Evolutionary conservation across 2,329 filamentous ascomycete genomes (phyloP), one percentile per base, ranked within the genome.

Genomic region (Paraphoma sp.): DNA sequence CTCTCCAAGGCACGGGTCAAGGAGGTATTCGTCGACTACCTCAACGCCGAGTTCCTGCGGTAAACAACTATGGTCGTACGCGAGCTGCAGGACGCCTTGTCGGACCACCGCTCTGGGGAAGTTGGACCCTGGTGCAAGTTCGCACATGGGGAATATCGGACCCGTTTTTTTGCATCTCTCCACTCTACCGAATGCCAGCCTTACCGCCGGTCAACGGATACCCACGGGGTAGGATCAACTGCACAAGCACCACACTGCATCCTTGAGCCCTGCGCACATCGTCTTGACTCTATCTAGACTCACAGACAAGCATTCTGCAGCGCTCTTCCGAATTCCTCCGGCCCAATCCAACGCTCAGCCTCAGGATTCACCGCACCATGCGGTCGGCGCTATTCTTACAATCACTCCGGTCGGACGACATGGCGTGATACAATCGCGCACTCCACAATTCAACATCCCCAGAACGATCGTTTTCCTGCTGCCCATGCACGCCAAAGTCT

Each of bases 11-110:
- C 69, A 12, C 62, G 75, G 38, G 70, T 77, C 45, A 72, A 69
- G 57, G 73, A 76, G 45, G 67, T 76, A 47, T 78, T 78, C 56
- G 72, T 78, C 49, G 73, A 76, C 53, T 76, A 77, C 53, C 72
- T 78, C 23, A 77, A 76, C 52, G 67, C 68, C 44, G 68, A 76
- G 54, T 77, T 76, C 51, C 51, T 71, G 55, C 65, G 69, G 62
- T 76, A 73, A 57, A 30, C 16, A 12, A 45, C 29, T 51, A 51
- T 61, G 52, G 54, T 30, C 53, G 48, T 54, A 53, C 44, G 50
- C 61, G 16, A 50, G n/a, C 47, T 51, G 50, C 50, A 45, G 30
- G 33, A 36, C 10, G 28, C 33, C 28, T 44, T 42, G 40, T 30
- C 48, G 31, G 36, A 30, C 38, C 31, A 48, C 4, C 43, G 55